A percentile compares a stretch with the other conserved stretches of the same genome.
Conservation (phyloP, 768 basidiomycete genomes). For the Leccinellum albellum region DNA sequence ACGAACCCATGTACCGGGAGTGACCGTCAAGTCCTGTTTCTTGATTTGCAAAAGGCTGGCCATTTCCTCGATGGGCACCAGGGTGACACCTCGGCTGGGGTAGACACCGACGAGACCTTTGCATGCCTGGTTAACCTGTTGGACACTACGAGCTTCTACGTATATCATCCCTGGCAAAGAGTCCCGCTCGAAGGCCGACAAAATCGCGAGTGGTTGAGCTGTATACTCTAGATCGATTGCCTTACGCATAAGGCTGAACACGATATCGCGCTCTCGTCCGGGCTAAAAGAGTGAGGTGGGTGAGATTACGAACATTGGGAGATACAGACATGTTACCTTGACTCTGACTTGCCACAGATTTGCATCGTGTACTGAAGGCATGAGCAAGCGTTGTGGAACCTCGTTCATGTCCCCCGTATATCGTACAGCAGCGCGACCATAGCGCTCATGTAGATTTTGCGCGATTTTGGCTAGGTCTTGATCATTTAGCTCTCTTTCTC, state of each 20-base stretch:
- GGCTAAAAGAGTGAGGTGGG: slow-evolving; percentile 44
- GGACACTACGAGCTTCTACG: slow-evolving; percentile 86
- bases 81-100: slow-evolving; percentile 69
- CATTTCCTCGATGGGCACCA: slow-evolving; percentile 98
- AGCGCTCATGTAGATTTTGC: slow-evolving; percentile 72
- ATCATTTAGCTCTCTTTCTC: slow-evolving; percentile 71
- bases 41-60: slow-evolving; percentile 93
- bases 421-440: slow-evolving; percentile 62
- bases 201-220: slow-evolving; percentile 74
- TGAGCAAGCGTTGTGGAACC: slow-evolving; percentile 86
- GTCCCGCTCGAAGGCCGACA: slow-evolving; percentile 94
- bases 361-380: slow-evolving; percentile 96
- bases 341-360: slow-evolving; percentile 94
- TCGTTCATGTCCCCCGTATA: slow-evolving; percentile 93
- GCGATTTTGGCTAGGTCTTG: slow-evolving; percentile 84
- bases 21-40: slow-evolving; percentile 84
- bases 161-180: slow-evolving; percentile 95
- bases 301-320: neutral
- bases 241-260: slow-evolving; percentile 94
- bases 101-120: slow-evolving; percentile 93
- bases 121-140: slow-evolving; percentile 81
- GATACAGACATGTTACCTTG: slow-evolving; percentile 51
- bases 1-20: slow-evolving; percentile 91
- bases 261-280: slow-evolving; percentile 89
- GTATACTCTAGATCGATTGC: slow-evolving; percentile 80